Evolutionary conservation across 2,329 filamentous ascomycete species (phyloP).

Genomic region (Fusarium cyanostomum): DNA sequence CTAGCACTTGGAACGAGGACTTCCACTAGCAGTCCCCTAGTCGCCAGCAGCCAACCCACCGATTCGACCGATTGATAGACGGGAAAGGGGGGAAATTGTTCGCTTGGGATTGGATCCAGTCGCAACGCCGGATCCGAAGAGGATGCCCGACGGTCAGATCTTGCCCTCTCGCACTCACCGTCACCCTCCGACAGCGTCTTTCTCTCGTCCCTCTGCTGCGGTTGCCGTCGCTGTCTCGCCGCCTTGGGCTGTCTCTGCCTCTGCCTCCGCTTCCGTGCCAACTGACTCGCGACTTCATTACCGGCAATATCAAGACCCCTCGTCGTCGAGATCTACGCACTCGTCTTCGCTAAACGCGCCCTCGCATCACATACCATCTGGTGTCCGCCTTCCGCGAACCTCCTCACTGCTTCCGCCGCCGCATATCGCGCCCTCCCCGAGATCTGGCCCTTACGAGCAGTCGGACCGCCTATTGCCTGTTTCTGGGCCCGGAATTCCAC

Average conservation of each 20-base stretch:
- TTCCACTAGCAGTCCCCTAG: constrained; percentile 39
- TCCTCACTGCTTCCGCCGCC: constrained; percentile 57
- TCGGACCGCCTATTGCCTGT: constrained; percentile 34
- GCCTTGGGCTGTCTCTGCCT: constrained; percentile 33
- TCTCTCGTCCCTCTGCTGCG: constrained; percentile 34
- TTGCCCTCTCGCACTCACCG: constrained; percentile 29
- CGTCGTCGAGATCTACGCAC: constrained; percentile 28
- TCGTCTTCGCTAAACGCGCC: constrained; percentile 34
- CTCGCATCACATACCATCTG: constrained; percentile 44
- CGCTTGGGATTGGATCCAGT: constrained; percentile 36
- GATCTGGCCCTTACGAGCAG: constrained; percentile 21
- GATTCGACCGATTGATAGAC: constrained; percentile 32
- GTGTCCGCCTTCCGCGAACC: constrained; percentile 51
- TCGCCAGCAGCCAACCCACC: constrained; percentile 26
- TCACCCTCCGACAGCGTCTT: constrained; percentile 33
- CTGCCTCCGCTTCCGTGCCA: constrained; percentile 23
- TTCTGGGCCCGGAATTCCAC: constrained; percentile 37
- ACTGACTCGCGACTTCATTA: constrained; percentile 35
- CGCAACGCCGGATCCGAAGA: constrained; percentile 38
- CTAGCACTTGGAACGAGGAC: constrained; percentile 24
- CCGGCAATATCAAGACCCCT: constrained; percentile 26
- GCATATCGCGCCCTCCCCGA: constrained; percentile 43
- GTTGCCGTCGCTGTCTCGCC: constrained; percentile 36
- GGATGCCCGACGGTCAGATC: constrained; percentile 42
- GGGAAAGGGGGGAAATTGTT: constrained; percentile 43